Evolutionary conservation across 768 basidiomycete species (phyloP).

Genomic region (Cubamyces sp.): DNA sequence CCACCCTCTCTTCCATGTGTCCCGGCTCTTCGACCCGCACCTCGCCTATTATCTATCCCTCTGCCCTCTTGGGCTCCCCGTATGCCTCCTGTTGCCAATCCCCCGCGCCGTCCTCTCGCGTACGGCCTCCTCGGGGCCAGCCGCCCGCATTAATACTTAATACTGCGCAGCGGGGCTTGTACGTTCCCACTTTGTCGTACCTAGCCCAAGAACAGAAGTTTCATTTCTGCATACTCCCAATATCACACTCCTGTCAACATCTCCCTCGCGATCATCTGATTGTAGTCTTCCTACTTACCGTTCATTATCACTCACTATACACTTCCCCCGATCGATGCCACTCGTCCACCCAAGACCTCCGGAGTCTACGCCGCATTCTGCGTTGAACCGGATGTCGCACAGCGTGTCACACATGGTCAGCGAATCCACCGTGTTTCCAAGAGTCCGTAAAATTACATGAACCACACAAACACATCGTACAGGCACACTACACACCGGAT

Average conservation of each 20-base stretch:
- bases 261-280: conserved; percentile 26
- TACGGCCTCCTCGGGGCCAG: not conserved
- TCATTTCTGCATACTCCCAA: conserved; percentile 13
- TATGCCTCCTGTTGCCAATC: not conserved
- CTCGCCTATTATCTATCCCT: not conserved
- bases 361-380: not conserved
- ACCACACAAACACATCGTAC: conserved; percentile 6
- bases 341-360: not conserved
- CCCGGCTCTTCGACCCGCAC: conserved; percentile 9
- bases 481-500: not conserved
- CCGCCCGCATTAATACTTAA: not conserved
- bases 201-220: not conserved
- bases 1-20: conserved; percentile 16
- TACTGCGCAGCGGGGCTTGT: not conserved
- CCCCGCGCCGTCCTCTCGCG: not conserved
- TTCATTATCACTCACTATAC: conserved; percentile 3
- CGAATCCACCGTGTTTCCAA: conserved; percentile 9
- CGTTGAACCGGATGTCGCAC: not conserved
- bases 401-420: not conserved
- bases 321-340: not conserved
- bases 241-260: conserved; percentile 20
- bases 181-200: not conserved
- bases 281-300: conserved; percentile 23
- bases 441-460: conserved; percentile 15
- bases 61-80: not conserved